A percentile compares a stretch with the other conserved stretches of the same genome.
Evolutionary conservation across 768 basidiomycete genomes (phyloP).

Genomic region (Gymnopilus junonius): DNA sequence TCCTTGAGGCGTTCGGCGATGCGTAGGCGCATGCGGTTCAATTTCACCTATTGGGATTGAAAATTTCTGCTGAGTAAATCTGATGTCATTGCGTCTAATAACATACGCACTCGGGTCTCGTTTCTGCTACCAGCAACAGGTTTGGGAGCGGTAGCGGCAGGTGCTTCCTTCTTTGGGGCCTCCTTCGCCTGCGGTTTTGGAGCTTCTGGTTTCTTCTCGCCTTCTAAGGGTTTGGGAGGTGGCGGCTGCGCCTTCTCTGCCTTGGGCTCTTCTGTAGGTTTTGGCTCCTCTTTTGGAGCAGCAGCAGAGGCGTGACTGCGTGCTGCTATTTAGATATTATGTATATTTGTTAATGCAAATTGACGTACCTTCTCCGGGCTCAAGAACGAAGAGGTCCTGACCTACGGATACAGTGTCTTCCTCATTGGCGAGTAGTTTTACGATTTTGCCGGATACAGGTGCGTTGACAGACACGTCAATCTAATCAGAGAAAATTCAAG

Average conservation of each 20-base stretch:
- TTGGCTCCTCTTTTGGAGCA: conserved; percentile 37
- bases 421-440: conserved; percentile 84
- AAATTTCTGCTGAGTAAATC: conserved; percentile 1
- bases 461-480: conserved; percentile 98
- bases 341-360: background rate
- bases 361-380: conserved; percentile 73
- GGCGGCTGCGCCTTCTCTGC: conserved; percentile 47
- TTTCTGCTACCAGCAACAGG: conserved; percentile 58
- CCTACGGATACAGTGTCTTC: conserved; percentile 96
- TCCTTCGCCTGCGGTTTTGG: conserved; percentile 41
- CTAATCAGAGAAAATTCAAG: conserved; percentile 40
- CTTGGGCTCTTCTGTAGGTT: conserved; percentile 21
- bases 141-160: conserved; percentile 28
- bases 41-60: conserved; percentile 74
- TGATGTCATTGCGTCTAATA: background rate
- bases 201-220: conserved; percentile 33
- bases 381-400: conserved; percentile 91
- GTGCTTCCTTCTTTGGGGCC: conserved; percentile 33
- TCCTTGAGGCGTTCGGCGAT: conserved; percentile 98
- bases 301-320: conserved; percentile 32
- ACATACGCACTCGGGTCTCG: conserved; percentile 77
- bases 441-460: conserved; percentile 84
- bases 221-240: conserved; percentile 45
- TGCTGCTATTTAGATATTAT: background rate
- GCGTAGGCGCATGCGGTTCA: conserved; percentile 97